Evolutionary conservation across 441 rosid species (phyloP).

Genomic region (Erysimum cheiri): DNA sequence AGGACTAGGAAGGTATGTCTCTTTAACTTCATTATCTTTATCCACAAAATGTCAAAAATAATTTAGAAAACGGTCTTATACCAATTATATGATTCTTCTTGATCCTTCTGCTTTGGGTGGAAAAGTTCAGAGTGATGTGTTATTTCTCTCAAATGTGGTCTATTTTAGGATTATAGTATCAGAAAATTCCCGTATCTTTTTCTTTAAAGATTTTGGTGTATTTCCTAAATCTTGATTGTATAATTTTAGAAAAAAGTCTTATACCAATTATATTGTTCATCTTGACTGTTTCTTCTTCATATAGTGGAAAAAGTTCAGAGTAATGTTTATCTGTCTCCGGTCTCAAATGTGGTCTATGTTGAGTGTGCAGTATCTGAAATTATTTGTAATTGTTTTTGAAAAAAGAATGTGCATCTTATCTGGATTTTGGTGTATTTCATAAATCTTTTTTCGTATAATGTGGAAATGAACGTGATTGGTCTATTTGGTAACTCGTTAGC

Average conservation of each 20-base stretch:
- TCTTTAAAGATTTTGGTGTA: neutral
- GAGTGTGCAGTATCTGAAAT: neutral
- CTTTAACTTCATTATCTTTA: neutral
- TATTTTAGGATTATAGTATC: neutral
- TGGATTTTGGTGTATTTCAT: neutral
- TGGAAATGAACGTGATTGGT: constrained; percentile 12
- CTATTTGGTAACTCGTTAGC: constrained; percentile 16
- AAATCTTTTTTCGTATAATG: constrained; percentile 3
- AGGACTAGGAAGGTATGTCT: constrained; percentile 67
- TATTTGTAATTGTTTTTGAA: neutral
- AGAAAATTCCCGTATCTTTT: neutral
- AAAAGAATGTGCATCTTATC: neutral
- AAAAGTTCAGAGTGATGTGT: neutral
- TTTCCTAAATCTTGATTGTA: neutral
- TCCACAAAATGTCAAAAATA: constrained; percentile 3
- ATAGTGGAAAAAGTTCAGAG: neutral
- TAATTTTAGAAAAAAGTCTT: neutral
- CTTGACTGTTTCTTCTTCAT: constrained; percentile 14
- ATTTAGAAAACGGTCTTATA: neutral
- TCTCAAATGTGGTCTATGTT: constrained; percentile 2
- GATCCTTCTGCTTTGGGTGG: neutral
- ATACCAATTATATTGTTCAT: neutral
- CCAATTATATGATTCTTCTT: neutral
- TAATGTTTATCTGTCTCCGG: neutral
- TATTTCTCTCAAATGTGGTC: constrained; percentile 10